Base-by-base conservation (phyloP, 768 basidiomycete species). In the Mycena galopus region DNA sequence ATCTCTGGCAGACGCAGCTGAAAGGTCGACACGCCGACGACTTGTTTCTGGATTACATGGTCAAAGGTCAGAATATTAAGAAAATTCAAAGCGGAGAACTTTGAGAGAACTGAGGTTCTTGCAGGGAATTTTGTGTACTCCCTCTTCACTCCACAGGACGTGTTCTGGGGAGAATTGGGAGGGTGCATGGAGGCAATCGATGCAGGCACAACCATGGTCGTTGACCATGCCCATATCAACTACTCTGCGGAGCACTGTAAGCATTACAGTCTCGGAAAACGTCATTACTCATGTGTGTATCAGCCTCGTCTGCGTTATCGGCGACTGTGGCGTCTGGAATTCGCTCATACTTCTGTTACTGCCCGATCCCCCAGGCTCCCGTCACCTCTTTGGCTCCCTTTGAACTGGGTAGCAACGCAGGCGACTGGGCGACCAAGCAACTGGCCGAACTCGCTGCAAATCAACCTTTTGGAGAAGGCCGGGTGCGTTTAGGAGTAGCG, bases 1-100 rank as follows among this genome's bases (percentile, higher is more conserved):
- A 74, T 35, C 5, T 74, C 4, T 74, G 73, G 73, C 69, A 71
- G 32, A 74, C 69, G 2, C 73, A 74, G 67, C n/a, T 74, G 33
- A 74, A 71, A 56, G 73, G 73, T 19, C 29, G 73, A 14, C 67
- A 71, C 37, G 65, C 69, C 0, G 42, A 74, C 47, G 60, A 71
- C 53, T 58, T 64, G 19, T 25, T 74, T 6, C 42, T 74, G 25
- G 73, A 74, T 55, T 74, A 71, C 42, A n/a, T 71, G 37, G 11
- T 8, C 33, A 67, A 56, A 44, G 73, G 73, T 71, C n/a, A 6
- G 62, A 29, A 23, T 42, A 1, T 14, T n/a, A n/a, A n/a, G n/a
- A n/a, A n/a, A n/a, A n/a, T n/a, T n/a, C n/a, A n/a, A n/a, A n/a
- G n/a, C n/a, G n/a, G n/a, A n/a, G n/a, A n/a, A n/a, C n/a, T n/a